A percentile compares a stretch with the other conserved stretches of the same genome.
These are phyloP conservation scores for Fusarium penzigii DNA, from an alignment of 2,329 filamentous ascomycete species.

Conservation along the genomic window DNA sequence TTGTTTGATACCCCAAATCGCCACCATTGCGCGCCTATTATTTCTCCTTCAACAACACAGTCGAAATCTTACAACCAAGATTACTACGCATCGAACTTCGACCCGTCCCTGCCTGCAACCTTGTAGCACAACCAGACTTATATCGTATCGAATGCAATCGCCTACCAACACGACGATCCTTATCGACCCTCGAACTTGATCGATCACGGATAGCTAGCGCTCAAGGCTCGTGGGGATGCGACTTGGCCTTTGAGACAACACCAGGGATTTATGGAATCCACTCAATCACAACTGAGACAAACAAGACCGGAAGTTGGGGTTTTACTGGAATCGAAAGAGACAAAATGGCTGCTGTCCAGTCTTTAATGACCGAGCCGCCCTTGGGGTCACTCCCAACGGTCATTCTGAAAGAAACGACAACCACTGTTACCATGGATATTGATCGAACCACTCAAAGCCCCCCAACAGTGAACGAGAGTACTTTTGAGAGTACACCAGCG, in stretches of 20 bases:
- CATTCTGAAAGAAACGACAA: slow-evolving; percentile 27
- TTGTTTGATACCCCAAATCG: slow-evolving; percentile 5
- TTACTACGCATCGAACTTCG: no score
- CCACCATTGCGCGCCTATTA: no score
- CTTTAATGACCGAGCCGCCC: slow-evolving; percentile 37
- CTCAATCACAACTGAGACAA: slow-evolving; percentile 4
- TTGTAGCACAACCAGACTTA: neutral
- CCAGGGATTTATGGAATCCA: slow-evolving; percentile 12
- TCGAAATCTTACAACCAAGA: no score
- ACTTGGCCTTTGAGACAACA: slow-evolving; percentile 8
- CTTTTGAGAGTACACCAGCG: slow-evolving; percentile 48
- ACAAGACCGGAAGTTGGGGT: slow-evolving; percentile 10
- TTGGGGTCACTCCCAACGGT: slow-evolving; percentile 28
- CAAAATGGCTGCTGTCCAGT: slow-evolving; percentile 42
- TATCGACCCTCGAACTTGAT: neutral
- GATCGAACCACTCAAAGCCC: slow-evolving; percentile 39
- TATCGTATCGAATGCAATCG: neutral
- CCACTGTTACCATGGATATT: slow-evolving; percentile 32
- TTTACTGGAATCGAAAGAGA: neutral
- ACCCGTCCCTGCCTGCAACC: neutral
- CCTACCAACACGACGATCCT: slow-evolving; percentile 1
- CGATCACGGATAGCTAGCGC: slow-evolving; percentile 9
- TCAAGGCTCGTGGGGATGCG: slow-evolving; percentile 12
- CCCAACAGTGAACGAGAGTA: slow-evolving; percentile 38
- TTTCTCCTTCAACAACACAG: no score